Conservation (phyloP, 2,329 filamentous ascomycete species). For the Graphiopsis chlorocephala region DNA sequence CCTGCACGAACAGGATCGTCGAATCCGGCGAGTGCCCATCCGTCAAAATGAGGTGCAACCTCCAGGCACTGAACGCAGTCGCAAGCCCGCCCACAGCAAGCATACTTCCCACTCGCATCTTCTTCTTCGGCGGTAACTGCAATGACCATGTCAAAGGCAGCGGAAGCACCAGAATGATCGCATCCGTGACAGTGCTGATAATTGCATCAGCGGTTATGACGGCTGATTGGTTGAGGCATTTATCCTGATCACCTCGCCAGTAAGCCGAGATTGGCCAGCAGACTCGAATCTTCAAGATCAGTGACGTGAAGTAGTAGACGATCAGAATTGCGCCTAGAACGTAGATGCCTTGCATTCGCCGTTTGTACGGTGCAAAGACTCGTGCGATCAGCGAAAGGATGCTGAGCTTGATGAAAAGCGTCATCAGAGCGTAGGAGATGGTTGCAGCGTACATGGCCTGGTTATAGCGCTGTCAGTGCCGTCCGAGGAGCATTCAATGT, state of each 20-base stretch:
- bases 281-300: constrained; percentile 6
- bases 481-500: neutral
- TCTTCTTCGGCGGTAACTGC: neutral
- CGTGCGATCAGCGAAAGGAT: constrained; percentile 5
- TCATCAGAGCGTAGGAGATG: constrained; percentile 2
- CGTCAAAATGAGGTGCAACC: neutral
- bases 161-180: constrained; percentile 8
- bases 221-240: constrained; percentile 8
- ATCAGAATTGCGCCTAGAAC: neutral
- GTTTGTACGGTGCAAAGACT: constrained; percentile 6
- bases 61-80: constrained; percentile 7
- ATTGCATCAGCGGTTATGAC: constrained; percentile 2
- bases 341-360: neutral
- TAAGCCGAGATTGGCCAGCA: constrained; percentile 12
- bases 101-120: constrained; percentile 7
- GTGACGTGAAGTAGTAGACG: neutral
- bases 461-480: neutral
- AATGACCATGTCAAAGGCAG: constrained; percentile 7
- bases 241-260: neutral
- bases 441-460: constrained; percentile 1
- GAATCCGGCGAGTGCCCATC: neutral
- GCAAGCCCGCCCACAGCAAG: constrained; percentile 1
- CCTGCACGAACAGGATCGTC: constrained; percentile 4
- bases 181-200: constrained; percentile 7
- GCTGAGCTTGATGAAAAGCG: constrained; percentile 9